These are phyloP conservation scores for Solanum hybrid DNA, from an alignment of 305 asterid genomes.

Conservation along the genomic window DNA sequence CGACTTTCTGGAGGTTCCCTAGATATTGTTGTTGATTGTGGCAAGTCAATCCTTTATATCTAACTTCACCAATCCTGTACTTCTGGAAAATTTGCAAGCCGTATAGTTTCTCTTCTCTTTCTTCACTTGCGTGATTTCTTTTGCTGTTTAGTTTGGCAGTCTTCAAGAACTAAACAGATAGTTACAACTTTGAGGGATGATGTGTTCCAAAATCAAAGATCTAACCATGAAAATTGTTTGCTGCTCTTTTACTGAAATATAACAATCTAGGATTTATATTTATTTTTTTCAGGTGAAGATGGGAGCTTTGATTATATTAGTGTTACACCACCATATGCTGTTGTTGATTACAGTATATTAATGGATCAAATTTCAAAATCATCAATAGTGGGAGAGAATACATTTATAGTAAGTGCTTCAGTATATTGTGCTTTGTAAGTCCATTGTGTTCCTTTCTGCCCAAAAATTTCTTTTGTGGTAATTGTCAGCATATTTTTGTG, in stretches of 20 bases:
- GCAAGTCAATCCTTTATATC: neutral
- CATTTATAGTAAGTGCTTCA: constrained; percentile 58
- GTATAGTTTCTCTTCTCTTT: neutral
- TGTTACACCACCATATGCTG: constrained; percentile 89
- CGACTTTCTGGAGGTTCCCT: neutral
- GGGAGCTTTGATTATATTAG: constrained; percentile 78
- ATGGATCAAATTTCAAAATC: constrained; percentile 77
- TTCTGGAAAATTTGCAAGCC: neutral
- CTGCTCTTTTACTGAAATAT: neutral
- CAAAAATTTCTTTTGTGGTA: neutral
- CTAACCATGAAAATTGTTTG: neutral
- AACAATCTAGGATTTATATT: neutral
- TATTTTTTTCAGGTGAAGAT: constrained; percentile 41
- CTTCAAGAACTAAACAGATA: neutral
- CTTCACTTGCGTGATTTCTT: neutral
- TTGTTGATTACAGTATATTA: constrained; percentile 63
- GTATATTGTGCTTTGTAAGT: neutral
- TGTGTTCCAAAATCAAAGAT: neutral
- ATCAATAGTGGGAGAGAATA: constrained; percentile 64
- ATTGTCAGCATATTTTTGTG: neutral
- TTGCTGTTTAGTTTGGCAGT: neutral
- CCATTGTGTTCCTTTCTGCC: neutral
- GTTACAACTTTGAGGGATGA: constrained; percentile 1
- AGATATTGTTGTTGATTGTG: neutral
- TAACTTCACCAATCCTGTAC: neutral